These are phyloP conservation scores for Cordyceps cicadae DNA, from an alignment of 2,329 filamentous ascomycete species.

Conservation along the genomic window DNA sequence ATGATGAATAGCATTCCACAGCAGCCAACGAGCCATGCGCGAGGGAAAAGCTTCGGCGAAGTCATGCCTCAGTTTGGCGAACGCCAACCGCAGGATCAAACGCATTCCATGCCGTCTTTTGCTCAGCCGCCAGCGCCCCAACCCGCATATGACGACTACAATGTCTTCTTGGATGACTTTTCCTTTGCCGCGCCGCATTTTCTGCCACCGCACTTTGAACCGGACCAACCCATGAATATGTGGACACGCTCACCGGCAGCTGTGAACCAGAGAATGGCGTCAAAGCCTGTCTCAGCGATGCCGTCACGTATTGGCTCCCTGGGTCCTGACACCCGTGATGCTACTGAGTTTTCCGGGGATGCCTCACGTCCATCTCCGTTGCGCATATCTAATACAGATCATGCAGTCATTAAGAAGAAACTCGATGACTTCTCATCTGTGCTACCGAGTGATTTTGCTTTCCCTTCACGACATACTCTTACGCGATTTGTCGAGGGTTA, in stretches of 20 bases:
- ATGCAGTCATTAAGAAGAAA: slow-evolving; percentile 48
- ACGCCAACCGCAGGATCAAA: slow-evolving; percentile 38
- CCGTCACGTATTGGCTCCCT: slow-evolving; percentile 48
- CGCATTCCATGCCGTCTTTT: slow-evolving; percentile 32
- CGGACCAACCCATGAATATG: slow-evolving; percentile 42
- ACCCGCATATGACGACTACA: slow-evolving; percentile 46
- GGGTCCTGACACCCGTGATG: slow-evolving; percentile 43
- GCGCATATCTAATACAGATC: slow-evolving; percentile 47
- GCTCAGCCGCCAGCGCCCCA: slow-evolving; percentile 22
- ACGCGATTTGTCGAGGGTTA: slow-evolving; percentile 64
- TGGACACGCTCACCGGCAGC: slow-evolving; percentile 40
- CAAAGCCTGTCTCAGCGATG: slow-evolving; percentile 44
- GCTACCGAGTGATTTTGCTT: slow-evolving; percentile 53
- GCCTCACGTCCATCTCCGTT: slow-evolving; percentile 26
- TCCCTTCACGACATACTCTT: slow-evolving; percentile 61
- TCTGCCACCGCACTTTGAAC: slow-evolving; percentile 45
- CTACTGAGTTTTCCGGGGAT: slow-evolving; percentile 24
- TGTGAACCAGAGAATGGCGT: slow-evolving; percentile 30
- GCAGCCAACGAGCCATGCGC: slow-evolving; percentile 30
- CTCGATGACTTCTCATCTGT: slow-evolving; percentile 54
- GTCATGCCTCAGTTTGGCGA: slow-evolving; percentile 38
- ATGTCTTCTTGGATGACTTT: slow-evolving; percentile 52
- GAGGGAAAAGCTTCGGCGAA: slow-evolving; percentile 44
- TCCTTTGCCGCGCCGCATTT: slow-evolving; percentile 43
- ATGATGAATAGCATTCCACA: slow-evolving; percentile 40